Conservation (phyloP, 805 yeast species). For the Candida wancherniae region DNA sequence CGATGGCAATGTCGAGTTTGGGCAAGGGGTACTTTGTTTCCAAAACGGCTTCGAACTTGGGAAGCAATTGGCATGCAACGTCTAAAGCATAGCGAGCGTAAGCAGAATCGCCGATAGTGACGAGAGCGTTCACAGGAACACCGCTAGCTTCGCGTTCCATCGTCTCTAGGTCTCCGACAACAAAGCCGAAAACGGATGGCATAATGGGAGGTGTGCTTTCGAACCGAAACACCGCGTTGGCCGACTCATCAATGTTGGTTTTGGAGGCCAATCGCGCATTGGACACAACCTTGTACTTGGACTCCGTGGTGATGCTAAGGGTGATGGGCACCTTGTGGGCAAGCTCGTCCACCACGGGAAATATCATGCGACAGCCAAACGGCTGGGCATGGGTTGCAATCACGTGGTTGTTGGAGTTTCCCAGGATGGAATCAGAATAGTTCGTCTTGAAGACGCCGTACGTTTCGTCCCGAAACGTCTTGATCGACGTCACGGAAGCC, state of each 20-base stretch:
- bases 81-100: conserved; percentile 49
- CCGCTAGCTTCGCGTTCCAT: conserved; percentile 16
- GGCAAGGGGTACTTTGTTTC: conserved; percentile 48
- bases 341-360: conserved; percentile 70
- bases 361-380: conserved; percentile 52
- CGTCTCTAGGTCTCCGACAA: conserved; percentile 59
- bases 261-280: conserved; percentile 35
- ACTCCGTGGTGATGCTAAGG: conserved; percentile 43
- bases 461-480: conserved; percentile 53
- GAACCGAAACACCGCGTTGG: conserved; percentile 38
- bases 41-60: conserved; percentile 43
- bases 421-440: conserved; percentile 47
- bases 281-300: conserved; percentile 47
- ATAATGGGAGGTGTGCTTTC: conserved; percentile 54
- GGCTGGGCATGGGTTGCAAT: conserved; percentile 76
- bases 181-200: conserved; percentile 63
- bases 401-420: conserved; percentile 46
- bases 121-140: conserved; percentile 48
- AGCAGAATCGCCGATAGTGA: conserved; percentile 48
- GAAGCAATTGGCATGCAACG: conserved; percentile 44
- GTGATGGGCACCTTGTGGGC: conserved; percentile 47
- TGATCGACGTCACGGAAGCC: conserved; percentile 48
- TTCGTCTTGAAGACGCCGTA: conserved; percentile 66
- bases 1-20: conserved; percentile 62
- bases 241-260: conserved; percentile 17